Percentiles rank a stretch among this genome's conserved stretches.
Conservation (phyloP, 495 filamentous ascomycete genomes). For the Neurospora sp. region DNA sequence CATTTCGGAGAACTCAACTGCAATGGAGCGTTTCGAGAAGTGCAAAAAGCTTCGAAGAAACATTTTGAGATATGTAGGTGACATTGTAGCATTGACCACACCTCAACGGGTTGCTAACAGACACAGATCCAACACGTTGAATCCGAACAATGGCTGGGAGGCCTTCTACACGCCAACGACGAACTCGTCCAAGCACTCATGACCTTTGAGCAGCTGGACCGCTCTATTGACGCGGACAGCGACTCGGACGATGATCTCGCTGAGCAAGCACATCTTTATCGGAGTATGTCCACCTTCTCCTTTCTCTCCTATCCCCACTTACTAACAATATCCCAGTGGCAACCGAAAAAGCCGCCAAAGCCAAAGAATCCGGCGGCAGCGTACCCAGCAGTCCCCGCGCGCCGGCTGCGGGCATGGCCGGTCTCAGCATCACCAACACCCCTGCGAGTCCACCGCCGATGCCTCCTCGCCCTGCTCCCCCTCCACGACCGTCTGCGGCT, state of each 20-base stretch:
- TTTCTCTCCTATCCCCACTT: not conserved
- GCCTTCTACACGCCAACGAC: slow-evolving; percentile 73
- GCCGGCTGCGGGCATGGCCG: slow-evolving; percentile 26
- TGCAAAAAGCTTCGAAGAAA: slow-evolving; percentile 78
- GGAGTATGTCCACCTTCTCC: slow-evolving; percentile 25
- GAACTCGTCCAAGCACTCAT: slow-evolving; percentile 84
- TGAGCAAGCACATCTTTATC: slow-evolving; percentile 44
- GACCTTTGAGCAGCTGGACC: slow-evolving; percentile 89
- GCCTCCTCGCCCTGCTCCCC: slow-evolving; percentile 28
- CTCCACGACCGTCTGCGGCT: slow-evolving; percentile 29
- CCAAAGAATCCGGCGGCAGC: slow-evolving; percentile 25
- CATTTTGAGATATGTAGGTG: slow-evolving; percentile 80
- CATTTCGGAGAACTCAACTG: slow-evolving; percentile 73
- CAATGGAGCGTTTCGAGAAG: slow-evolving; percentile 66
- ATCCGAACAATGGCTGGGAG: slow-evolving; percentile 69
- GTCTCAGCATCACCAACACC: slow-evolving; percentile 23
- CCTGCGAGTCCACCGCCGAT: slow-evolving; percentile 18
- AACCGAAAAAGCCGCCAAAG: slow-evolving; percentile 35
- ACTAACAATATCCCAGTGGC: slow-evolving; percentile 32
- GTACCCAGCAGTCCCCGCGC: slow-evolving; percentile 25
- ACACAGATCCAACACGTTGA: slow-evolving; percentile 67
- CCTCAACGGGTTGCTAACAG: slow-evolving; percentile 2
- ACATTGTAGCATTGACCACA: too few species aligned
- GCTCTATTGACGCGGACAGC: slow-evolving; percentile 91
- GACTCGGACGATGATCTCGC: slow-evolving; percentile 72